Percentiles rank a stretch among this genome's conserved stretches.
phyloP scores from a whole-genome alignment of 352 stramenopile species.

The Phytophthora aleatoria region DNA sequence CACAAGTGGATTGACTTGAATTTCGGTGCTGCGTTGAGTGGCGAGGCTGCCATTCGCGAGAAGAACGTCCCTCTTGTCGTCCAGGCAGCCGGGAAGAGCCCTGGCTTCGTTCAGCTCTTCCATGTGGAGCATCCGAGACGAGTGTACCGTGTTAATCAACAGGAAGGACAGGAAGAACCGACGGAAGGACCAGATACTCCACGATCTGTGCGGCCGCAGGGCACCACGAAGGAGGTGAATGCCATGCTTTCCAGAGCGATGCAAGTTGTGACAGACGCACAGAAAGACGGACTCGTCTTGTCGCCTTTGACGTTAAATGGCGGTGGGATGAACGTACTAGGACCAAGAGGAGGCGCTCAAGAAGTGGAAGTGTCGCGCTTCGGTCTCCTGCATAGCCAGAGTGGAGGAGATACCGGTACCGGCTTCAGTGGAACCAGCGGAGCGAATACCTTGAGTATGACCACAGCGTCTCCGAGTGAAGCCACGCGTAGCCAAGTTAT shows the following conservation, averaged over 20 bases:
- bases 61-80: conserved; percentile 92
- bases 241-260: conserved; percentile 44
- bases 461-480: conserved; percentile 28
- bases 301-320: conserved; percentile 18
- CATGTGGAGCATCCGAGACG: conserved; percentile 39
- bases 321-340: conserved; percentile 15
- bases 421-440: not conserved
- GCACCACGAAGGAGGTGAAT: conserved; percentile 36
- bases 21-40: conserved; percentile 89
- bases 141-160: conserved; percentile 7
- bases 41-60: conserved; percentile 75
- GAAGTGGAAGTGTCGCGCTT: conserved; percentile 38
- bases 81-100: conserved; percentile 53
- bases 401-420: conserved; percentile 13
- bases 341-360: conserved; percentile 17
- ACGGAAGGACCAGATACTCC: conserved; percentile 11
- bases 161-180: not conserved
- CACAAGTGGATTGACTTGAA: conserved; percentile 97
- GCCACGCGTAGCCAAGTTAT: conserved; percentile 44
- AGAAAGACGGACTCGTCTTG: conserved; percentile 24
- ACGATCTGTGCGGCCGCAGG: conserved; percentile 15
- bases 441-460: conserved; percentile 1
- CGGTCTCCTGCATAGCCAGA: conserved; percentile 30
- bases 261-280: conserved; percentile 37
- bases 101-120: conserved; percentile 84